Evolutionary conservation across 306 rosid species (phyloP).

Genomic region (Canavalia ensiformis): DNA sequence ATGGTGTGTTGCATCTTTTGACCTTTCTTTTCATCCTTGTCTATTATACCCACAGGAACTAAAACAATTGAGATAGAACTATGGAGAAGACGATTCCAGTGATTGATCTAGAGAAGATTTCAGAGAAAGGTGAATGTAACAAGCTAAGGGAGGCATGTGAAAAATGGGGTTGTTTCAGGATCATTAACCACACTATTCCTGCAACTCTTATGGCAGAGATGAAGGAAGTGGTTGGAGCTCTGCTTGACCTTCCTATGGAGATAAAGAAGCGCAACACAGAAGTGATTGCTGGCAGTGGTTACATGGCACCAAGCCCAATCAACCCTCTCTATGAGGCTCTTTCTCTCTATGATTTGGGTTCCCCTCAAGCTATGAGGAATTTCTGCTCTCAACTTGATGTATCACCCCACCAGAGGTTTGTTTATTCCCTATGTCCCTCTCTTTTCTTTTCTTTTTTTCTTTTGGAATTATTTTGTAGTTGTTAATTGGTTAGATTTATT

Average conservation of each 20-base stretch:
- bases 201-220: conserved; percentile 59
- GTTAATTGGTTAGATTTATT: not conserved
- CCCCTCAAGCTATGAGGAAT: conserved; percentile 48
- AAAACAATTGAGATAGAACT: not conserved
- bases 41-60: not conserved
- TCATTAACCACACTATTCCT: conserved; percentile 63
- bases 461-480: not conserved
- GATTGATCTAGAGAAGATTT: conserved; percentile 55
- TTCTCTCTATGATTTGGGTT: conserved; percentile 61
- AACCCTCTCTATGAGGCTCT: conserved; percentile 67
- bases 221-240: conserved; percentile 52
- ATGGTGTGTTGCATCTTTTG: not conserved
- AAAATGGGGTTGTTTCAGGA: conserved; percentile 70
- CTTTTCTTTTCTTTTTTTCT: too few relatives aligned
- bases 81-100: conserved; percentile 50
- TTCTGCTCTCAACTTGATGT: conserved; percentile 64
- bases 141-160: conserved; percentile 70
- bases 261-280: conserved; percentile 63
- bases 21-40: not conserved
- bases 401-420: conserved; percentile 57
- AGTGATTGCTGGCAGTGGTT: conserved; percentile 58
- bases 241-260: conserved; percentile 68
- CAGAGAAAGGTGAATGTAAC: conserved; percentile 37
- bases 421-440: not conserved
- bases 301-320: conserved; percentile 50